These are phyloP conservation scores for Pseudonitzschia multistriata DNA, from an alignment of 108 stramenopile species.

Conservation along the genomic window DNA sequence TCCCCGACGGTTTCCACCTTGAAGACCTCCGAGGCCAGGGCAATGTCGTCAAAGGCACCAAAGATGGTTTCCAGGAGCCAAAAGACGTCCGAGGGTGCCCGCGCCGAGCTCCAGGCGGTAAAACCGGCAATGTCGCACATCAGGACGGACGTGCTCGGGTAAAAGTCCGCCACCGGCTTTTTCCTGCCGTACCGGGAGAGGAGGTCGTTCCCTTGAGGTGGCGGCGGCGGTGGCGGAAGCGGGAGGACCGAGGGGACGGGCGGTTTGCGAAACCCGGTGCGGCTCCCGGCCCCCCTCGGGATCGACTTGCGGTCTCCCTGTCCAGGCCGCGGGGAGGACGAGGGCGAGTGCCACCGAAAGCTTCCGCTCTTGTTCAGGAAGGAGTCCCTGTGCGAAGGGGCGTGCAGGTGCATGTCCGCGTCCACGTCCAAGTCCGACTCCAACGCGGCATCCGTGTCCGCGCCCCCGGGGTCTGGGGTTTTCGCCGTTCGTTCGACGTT, in stretches of 20 bases:
- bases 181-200: neutral
- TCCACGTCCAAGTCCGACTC: neutral
- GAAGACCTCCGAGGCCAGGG: constrained; percentile 3
- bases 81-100: constrained; percentile 6
- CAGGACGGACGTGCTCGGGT: constrained; percentile 1
- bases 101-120: constrained; percentile 12
- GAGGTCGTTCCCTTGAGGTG: neutral
- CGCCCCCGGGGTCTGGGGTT: too few species aligned
- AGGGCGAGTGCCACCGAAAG: neutral
- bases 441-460: too few species aligned
- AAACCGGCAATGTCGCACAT: constrained; percentile 12
- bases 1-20: constrained; percentile 16
- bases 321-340: neutral
- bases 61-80: constrained; percentile 7
- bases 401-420: neutral
- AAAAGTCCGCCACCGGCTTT: constrained; percentile 7
- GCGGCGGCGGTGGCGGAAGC: too few species aligned
- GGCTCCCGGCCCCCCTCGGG: neutral
- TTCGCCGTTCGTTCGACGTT: neutral
- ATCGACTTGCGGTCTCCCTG: neutral
- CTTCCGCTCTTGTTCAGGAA: neutral
- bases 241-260: too few species aligned
- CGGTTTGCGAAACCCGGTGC: neutral
- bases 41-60: constrained; percentile 12
- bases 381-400: too few species aligned